Evolutionary conservation across 2,329 filamentous ascomycete species (phyloP).

Genomic region (Emergomyces pasteurianus): DNA sequence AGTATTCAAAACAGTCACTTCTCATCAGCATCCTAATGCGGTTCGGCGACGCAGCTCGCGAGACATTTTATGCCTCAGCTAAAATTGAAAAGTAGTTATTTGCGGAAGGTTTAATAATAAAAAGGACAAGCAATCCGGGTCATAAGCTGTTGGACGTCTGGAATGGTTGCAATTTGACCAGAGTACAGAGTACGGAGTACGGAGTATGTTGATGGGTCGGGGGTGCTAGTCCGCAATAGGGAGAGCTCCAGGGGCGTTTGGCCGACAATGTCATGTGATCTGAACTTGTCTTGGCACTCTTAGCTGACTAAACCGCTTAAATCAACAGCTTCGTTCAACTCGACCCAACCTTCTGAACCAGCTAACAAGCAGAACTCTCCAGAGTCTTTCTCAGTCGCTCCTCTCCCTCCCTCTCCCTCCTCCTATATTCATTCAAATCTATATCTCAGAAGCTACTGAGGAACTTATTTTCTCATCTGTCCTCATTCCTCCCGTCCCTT

Average conservation of each 20-base stretch:
- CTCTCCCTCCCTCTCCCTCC: background rate
- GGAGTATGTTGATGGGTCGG: too few species aligned
- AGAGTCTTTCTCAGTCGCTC: background rate
- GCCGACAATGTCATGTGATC: too few species aligned
- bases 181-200: too few species aligned
- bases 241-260: too few species aligned
- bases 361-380: too few species aligned
- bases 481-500: background rate
- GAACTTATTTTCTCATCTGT: background rate
- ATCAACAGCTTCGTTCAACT: background rate
- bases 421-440: background rate
- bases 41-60: too few species aligned
- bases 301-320: constrained; percentile 13
- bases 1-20: too few species aligned
- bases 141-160: background rate
- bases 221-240: too few species aligned
- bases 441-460: background rate
- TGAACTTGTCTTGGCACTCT: too few species aligned
- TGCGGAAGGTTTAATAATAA: background rate
- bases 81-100: background rate
- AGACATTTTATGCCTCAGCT: background rate
- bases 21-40: background rate
- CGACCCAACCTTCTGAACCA: too few species aligned
- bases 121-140: background rate
- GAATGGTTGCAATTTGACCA: too few species aligned